Evolutionary conservation across 2,329 filamentous ascomycete genomes (phyloP).

Genomic region (Aspergillus sp.): DNA sequence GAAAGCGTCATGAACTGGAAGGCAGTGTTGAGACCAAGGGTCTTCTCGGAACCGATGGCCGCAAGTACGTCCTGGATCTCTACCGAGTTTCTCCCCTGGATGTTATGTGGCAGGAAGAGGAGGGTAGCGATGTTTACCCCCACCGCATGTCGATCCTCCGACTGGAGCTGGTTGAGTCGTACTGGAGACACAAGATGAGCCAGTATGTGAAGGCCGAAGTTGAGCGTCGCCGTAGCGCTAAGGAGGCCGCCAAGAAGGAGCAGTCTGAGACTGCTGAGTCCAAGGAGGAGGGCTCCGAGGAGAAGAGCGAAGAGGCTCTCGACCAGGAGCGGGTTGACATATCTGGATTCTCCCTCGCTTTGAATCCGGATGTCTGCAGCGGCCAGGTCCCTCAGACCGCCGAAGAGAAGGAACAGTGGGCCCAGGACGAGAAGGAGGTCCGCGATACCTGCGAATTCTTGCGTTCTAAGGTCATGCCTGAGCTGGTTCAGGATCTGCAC

Average conservation of each 20-base stretch:
- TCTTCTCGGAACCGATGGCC: conserved; percentile 89
- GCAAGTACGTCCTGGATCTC: conserved; percentile 95
- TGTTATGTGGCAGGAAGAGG: conserved; percentile 83
- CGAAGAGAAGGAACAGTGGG: conserved; percentile 80
- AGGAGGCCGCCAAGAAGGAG: conserved; percentile 34
- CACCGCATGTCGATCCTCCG: conserved; percentile 95
- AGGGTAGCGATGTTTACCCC: conserved; percentile 66
- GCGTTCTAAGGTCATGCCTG: conserved; percentile 73
- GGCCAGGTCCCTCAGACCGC: conserved; percentile 87
- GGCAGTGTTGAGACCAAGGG: conserved; percentile 98
- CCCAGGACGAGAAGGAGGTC: conserved; percentile 83
- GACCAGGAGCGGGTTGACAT: conserved; percentile 74
- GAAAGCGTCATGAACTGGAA: conserved; percentile 84
- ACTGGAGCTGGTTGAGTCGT: conserved; percentile 82
- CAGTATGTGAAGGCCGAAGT: conserved; percentile 83
- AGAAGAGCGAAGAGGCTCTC: conserved; percentile 38
- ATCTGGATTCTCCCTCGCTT: conserved; percentile 77
- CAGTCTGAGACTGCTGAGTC: conserved; percentile 41
- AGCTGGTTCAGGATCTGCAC: conserved; percentile 78
- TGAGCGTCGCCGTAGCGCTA: conserved; percentile 55
- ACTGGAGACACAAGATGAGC: conserved; percentile 80
- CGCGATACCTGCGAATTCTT: conserved; percentile 79
- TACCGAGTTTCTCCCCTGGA: conserved; percentile 94
- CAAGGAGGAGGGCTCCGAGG: conserved; percentile 37
- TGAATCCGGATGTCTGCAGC: conserved; percentile 95